Percentiles rank a stretch among this genome's conserved stretches.
Evolutionary conservation across 1,284 basidiomycete species (phyloP).

Genomic region (Cystobasidium pallidum): DNA sequence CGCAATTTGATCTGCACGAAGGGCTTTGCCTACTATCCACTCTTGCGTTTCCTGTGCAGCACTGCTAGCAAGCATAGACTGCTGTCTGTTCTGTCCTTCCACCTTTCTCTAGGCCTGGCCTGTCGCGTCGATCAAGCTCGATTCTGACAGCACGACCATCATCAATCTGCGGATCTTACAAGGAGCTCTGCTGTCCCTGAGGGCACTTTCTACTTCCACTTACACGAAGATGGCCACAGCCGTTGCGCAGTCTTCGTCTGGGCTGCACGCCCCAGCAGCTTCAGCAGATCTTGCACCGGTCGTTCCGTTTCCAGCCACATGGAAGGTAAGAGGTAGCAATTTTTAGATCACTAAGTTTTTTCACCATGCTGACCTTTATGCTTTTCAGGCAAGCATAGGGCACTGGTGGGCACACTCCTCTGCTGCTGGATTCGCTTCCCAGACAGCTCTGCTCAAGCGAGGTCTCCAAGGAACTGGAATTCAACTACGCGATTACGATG

Average conservation of each 20-base stretch:
- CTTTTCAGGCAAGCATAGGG: conserved; percentile 22
- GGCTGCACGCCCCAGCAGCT: conserved; percentile 6
- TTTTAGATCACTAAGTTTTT: not conserved
- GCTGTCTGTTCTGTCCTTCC: not conserved
- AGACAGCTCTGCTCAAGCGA: conserved; percentile 41
- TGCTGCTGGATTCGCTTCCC: conserved; percentile 18
- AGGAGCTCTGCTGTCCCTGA: conserved; percentile 12
- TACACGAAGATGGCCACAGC: conserved; percentile 23
- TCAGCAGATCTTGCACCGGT: not conserved
- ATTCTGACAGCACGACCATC: not conserved
- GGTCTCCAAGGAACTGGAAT: conserved; percentile 39
- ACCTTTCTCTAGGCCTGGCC: not conserved
- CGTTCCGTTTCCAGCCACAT: conserved; percentile 40
- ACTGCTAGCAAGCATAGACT: no score
- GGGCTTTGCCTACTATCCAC: no score
- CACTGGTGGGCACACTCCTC: conserved; percentile 34
- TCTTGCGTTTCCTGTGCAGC: no score
- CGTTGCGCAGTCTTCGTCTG: conserved; percentile 3
- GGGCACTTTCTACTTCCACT: conserved; percentile 13
- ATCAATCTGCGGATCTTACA: not conserved
- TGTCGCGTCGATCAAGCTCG: conserved; percentile 12
- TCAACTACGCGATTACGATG: conserved; percentile 38
- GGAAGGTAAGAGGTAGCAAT: conserved; percentile 25
- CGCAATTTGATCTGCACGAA: no score
- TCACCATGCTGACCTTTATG: not conserved